Conservation (phyloP, 2,329 filamentous ascomycete species). For the Orbilia javanica region DNA sequence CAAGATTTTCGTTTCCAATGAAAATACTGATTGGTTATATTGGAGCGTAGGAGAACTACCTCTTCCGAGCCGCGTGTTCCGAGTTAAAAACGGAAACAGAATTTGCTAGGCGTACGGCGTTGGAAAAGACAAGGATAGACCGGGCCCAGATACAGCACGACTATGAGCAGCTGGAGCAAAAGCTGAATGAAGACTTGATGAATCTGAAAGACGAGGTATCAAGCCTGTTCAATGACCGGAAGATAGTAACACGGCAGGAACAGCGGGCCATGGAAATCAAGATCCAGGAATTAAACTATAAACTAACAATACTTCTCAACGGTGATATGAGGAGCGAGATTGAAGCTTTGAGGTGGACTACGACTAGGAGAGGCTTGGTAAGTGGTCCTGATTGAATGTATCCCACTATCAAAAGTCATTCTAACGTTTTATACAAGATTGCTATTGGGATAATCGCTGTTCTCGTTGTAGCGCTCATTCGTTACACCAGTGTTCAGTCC, state of each 20-base stretch:
- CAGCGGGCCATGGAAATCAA: slow-evolving; percentile 81
- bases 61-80: slow-evolving; percentile 93
- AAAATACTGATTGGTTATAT: background rate
- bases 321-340: slow-evolving; percentile 93
- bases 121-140: slow-evolving; percentile 85
- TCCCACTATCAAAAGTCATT: background rate
- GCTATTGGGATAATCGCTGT: slow-evolving; percentile 55
- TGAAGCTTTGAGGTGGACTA: slow-evolving; percentile 88
- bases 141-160: slow-evolving; percentile 90
- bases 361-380: slow-evolving; percentile 75
- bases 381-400: background rate
- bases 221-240: slow-evolving; percentile 94
- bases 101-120: slow-evolving; percentile 79
- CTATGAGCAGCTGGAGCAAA: slow-evolving; percentile 89
- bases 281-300: slow-evolving; percentile 95
- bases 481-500: slow-evolving; percentile 52
- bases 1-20: background rate
- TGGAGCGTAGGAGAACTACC: slow-evolving; percentile 78
- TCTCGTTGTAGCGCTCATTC: slow-evolving; percentile 52
- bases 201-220: slow-evolving; percentile 90
- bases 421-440: slow-evolving; percentile 47
- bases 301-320: slow-evolving; percentile 89
- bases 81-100: slow-evolving; percentile 89
- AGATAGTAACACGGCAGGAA: slow-evolving; percentile 89
- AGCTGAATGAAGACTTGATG: slow-evolving; percentile 83